phyloP scores from a whole-genome alignment of 805 yeast species.

The Helenozyma baotianmanensis region DNA sequence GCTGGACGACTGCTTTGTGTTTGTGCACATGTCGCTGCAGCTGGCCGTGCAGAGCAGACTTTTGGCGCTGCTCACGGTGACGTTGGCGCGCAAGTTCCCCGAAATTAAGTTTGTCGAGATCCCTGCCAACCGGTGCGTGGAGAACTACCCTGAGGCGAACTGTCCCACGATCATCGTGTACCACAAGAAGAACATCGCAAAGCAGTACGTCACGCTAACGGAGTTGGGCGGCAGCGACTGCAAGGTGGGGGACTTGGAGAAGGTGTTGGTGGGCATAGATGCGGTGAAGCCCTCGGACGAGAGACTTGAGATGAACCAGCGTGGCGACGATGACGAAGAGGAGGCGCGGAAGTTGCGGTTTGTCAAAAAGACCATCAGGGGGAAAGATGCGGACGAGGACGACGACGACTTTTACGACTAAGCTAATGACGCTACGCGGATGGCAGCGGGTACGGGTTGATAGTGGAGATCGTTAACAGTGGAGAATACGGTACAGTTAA shows the following conservation, averaged over 20 bases:
- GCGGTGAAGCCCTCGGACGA: constrained; percentile 66
- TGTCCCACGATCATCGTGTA: constrained; percentile 90
- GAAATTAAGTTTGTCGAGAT: constrained; percentile 92
- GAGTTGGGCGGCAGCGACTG: constrained; percentile 84
- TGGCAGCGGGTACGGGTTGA: no score
- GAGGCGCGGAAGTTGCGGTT: constrained; percentile 52
- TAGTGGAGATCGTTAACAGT: no score
- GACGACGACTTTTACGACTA: constrained; percentile 21
- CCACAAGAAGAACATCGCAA: constrained; percentile 69
- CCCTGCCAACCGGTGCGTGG: constrained; percentile 86
- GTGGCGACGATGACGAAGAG: constrained; percentile 47
- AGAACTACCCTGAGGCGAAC: constrained; percentile 82
- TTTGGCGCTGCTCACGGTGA: constrained; percentile 51
- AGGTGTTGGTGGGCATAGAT: constrained; percentile 58
- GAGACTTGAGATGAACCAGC: constrained; percentile 56
- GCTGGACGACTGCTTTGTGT: constrained; percentile 56
- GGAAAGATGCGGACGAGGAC: constrained; percentile 23
- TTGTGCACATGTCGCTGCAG: constrained; percentile 72
- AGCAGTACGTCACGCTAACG: constrained; percentile 76
- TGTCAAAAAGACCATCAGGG: constrained; percentile 53
- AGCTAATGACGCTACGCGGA: no score
- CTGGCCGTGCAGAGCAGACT: constrained; percentile 71
- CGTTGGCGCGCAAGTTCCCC: constrained; percentile 61
- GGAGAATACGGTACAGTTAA: no score
- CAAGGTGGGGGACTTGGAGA: constrained; percentile 63